Base-by-base conservation (phyloP, 176 grass and related monocot species). In the Otatea glauca region DNA sequence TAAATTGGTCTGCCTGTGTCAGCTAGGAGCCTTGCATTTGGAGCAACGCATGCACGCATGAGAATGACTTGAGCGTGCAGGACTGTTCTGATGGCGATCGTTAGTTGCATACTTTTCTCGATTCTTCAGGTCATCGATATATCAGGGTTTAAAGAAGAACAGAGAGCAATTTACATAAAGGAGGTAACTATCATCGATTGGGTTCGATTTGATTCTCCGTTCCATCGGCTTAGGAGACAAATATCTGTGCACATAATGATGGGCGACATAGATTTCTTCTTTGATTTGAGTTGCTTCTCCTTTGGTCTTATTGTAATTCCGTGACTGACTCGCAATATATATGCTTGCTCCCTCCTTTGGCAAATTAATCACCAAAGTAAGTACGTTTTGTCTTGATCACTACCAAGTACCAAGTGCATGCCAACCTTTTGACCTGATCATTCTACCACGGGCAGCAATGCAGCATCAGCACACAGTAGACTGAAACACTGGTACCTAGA, bases 1-100 rank as follows among this genome's bases (percentile, higher is more conserved):
- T 37, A 37, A 37, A 4, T 37, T 37, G 35, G 1, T 37, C 35
- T 37, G 35, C 35, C 35, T 37, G 35, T 37, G 35, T 37, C 35
- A 16, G 21, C 7, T 50, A 18, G 50, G 53, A 81, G 66, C 50
- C 16, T 72, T 71, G 80, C 66, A 20, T 50, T 32, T 70, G 50
- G 51, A 78, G 75, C 75, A 29, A 21, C 27, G 27, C 44, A 77
- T 14, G 73, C 74, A 39, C 49, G 50, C 73, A 23, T 69, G 48
- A 32, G 37, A 53, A 34, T 82, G 67, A 43, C 67, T 43, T 82
- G 79, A 82, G 67, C 53, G 16, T 45, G 54, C 41, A 29, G 25
- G 7, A 72, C 20, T 83, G 17, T 61, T 72, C 24, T 61, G 24
- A 61, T 9, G 68, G 68, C 38, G 68, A 61, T 61, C 39, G 41